These are phyloP conservation scores for Emydomyces testavorans DNA, from an alignment of 2,329 filamentous ascomycete species.

Conservation along the genomic window DNA sequence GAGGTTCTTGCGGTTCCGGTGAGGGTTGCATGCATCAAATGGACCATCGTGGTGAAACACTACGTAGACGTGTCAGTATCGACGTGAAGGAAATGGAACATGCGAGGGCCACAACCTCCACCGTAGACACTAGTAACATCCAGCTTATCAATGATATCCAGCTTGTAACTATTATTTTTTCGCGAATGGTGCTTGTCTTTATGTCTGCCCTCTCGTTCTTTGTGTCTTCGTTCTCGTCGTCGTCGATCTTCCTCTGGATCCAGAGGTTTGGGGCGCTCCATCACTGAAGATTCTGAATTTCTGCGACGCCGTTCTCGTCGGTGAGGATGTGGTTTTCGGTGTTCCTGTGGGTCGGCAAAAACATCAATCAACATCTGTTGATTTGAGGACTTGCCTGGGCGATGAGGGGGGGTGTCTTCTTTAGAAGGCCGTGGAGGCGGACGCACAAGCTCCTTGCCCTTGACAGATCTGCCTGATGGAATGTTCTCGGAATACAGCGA, in stretches of 20 bases:
- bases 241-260: conserved; percentile 41
- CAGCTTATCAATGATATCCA: conserved; percentile 92
- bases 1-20: conserved; percentile 76
- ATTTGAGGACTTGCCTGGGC: conserved; percentile 23
- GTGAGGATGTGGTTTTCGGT: conserved; percentile 23
- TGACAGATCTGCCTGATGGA: conserved; percentile 17
- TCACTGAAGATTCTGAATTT: conserved; percentile 53
- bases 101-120: conserved; percentile 60
- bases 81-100: conserved; percentile 2
- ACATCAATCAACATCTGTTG: conserved; percentile 31
- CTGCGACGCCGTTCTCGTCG: conserved; percentile 42
- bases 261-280: conserved; percentile 41
- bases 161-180: conserved; percentile 31
- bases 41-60: conserved; percentile 97
- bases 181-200: conserved; percentile 29
- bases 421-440: conserved; percentile 19
- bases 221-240: conserved; percentile 38
- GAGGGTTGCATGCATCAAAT: conserved; percentile 90
- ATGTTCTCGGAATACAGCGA: conserved; percentile 29
- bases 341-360: conserved; percentile 37
- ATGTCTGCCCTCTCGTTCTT: conserved; percentile 39
- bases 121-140: conserved; percentile 95
- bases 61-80: conserved; percentile 29
- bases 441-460: conserved; percentile 8
- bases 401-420: conserved; percentile 15